Evolutionary conservation across 75 land plant species (phyloP), one percentile per base, ranked within the genome.

Genomic region (Chamaecyparis obtusa): DNA sequence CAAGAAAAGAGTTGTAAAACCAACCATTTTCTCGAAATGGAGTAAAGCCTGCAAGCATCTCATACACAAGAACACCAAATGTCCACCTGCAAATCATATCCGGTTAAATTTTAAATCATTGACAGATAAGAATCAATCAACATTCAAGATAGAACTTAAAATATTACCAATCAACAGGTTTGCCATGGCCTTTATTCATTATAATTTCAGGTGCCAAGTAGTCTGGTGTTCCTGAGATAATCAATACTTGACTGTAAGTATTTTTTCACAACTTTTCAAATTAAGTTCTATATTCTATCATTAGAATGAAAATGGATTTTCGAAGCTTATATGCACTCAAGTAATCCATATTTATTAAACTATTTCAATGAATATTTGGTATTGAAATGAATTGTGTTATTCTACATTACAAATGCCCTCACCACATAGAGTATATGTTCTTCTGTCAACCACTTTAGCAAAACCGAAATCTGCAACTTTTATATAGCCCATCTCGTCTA

Each of bases 1-100:
- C 14, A 3, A 60, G 21, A 24, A 43, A 14, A 51, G 9, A 60
- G 83, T 60, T 35, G 44, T 21, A 30, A 39, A 32, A 17, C 88
- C 83, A 30, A 91, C 92, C 92, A 89, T 86, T 87, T 76, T 91
- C 92, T 83, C 87, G 90, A 55, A 91, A 91, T 55, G 92, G 92
- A 69, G 92, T 89, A 79, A 82, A 91, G 37, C 92, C 92, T 72
- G 92, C 91, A 19, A 91, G 83, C 92, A 91, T 91, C 55, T 91
- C 92, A 74, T 89, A 91, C 19, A 91, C 90, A 48, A 91, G 82
- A 41, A 91, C 92, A 43, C 92, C 92, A 88, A 89, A 89, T 83
- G 92, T 86, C 92, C 92, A 91, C 92, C 92, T 91, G 67, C 27
- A 89, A 51, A 83, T 83, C 69, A 67, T 85, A 17, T 67, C 64